Conservation (phyloP, 805 yeast genomes). For the Metschnikowia kunwiensis region DNA sequence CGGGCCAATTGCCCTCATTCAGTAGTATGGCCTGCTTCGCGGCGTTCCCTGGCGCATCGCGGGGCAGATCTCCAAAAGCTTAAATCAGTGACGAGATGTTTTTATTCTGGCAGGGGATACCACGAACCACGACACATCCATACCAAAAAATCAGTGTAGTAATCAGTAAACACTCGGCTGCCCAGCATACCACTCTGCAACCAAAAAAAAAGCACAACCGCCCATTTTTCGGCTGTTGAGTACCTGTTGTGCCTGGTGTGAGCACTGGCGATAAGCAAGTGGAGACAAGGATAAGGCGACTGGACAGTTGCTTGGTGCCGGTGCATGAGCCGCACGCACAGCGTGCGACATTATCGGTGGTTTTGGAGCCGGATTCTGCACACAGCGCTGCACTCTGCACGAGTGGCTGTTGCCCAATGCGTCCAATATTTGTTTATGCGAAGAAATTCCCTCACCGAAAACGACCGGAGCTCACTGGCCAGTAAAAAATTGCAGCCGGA, state of each 20-base stretch:
- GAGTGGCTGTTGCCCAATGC: conserved; percentile 17
- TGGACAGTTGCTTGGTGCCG: no score
- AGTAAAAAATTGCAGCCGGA: conserved; percentile 6
- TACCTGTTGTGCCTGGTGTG: no score
- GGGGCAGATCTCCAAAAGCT: conserved; percentile 3
- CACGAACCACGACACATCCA: background rate
- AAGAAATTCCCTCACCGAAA: conserved; percentile 20
- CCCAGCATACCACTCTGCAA: no score
- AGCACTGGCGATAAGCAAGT: no score
- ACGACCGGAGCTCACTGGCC: conserved; percentile 9
- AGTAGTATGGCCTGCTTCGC: no score
- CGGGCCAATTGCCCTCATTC: no score
- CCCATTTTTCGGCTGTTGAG: no score
- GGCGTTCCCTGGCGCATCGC: no score
- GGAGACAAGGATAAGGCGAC: no score
- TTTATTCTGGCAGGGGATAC: conserved; percentile 4
- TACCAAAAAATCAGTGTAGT: no score
- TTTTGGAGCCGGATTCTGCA: conserved; percentile 1
- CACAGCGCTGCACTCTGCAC: conserved; percentile 10
- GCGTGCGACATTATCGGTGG: conserved; percentile 3
- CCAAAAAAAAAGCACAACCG: no score
- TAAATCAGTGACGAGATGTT: background rate
- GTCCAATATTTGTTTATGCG: conserved; percentile 21
- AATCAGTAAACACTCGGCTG: no score
- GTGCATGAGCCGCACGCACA: conserved; percentile 1